These are phyloP conservation scores for Discostella pseudostelligera DNA, from an alignment of 108 stramenopile genomes.

Conservation along the genomic window DNA sequence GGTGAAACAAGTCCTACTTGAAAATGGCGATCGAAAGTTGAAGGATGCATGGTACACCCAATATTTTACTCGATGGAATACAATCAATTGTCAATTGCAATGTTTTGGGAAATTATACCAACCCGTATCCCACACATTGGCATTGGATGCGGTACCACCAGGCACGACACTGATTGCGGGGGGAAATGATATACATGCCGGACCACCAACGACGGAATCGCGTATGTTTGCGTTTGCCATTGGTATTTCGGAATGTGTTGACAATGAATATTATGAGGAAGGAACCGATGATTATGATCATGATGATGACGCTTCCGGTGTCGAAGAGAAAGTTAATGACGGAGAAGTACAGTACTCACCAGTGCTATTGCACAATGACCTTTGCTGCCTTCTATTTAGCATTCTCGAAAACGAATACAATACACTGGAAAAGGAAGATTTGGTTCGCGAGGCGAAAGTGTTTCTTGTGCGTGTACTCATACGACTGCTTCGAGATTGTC, in stretches of 20 bases:
- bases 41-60: conserved; percentile 30
- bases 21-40: conserved; percentile 15
- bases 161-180: conserved; percentile 63
- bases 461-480: conserved; percentile 17
- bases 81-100: conserved; percentile 39
- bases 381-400: conserved; percentile 59
- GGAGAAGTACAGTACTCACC: conserved; percentile 73
- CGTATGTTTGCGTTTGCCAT: conserved; percentile 78
- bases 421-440: neutral
- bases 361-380: conserved; percentile 62
- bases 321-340: conserved; percentile 47
- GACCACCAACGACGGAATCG: conserved; percentile 49
- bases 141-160: conserved; percentile 45
- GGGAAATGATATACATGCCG: conserved; percentile 76
- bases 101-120: conserved; percentile 71
- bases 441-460: conserved; percentile 18
- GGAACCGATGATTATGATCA: conserved; percentile 8
- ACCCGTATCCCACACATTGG: conserved; percentile 31
- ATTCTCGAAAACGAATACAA: conserved; percentile 44
- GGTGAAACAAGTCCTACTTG: conserved; percentile 26
- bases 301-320: conserved; percentile 13
- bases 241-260: conserved; percentile 41
- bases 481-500: conserved; percentile 49
- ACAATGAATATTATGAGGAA: neutral
- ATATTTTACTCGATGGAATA: conserved; percentile 47